Evolutionary conservation across 345 rosid genomes (phyloP), one percentile per base, ranked within the genome.

Genomic region (Syzygium aromaticum): DNA sequence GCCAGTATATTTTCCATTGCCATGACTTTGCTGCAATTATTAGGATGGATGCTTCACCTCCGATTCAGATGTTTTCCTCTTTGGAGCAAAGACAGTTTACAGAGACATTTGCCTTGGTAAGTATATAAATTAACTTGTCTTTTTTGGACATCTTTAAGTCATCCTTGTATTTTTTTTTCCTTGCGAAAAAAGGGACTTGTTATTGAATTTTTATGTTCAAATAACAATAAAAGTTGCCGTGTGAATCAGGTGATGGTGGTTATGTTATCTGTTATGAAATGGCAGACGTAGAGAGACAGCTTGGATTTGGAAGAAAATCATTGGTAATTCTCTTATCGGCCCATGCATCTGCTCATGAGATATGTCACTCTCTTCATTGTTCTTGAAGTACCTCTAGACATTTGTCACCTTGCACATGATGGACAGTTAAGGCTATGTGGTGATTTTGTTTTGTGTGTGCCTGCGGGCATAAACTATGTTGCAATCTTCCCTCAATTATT

Each of bases 41-140:
- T 91, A 96, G 99, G 99, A 96, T 91, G 98, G 98, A 82, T 98
- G 99, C 90, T 98, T 98, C 90, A 92, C 95, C 88, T 93, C 95
- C 86, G 99, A 98, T 92, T 98, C 98, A 85, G 99, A 96, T 91
- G 91, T 93, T 78, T 98, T 98, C 89, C 97, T 96, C 88, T 98
- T 98, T 87, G 99, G 99, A 54, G 98, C 98, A 54, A 94, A 93
- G 93, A 95, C 95, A 53, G 98, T 98, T 30, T 98, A 98, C 91
- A 91, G 98, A 91, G 98, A 95, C 87, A 95, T 98, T 85, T 93
- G 95, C 90, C 98, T 98, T 84, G 96, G 99, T 95, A 73, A 90
- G 93, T 87, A 40, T 78, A 84, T 73, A 77, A 86, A 30, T 49
- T 40, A 13, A 38, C 21, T 84, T 89, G 87, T 27, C 28, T 40